Percentiles rank a stretch among this genome's conserved stretches.
These are phyloP conservation scores for Thalassiosira hispida DNA, from an alignment of 352 stramenopile genomes.

Conservation along the genomic window DNA sequence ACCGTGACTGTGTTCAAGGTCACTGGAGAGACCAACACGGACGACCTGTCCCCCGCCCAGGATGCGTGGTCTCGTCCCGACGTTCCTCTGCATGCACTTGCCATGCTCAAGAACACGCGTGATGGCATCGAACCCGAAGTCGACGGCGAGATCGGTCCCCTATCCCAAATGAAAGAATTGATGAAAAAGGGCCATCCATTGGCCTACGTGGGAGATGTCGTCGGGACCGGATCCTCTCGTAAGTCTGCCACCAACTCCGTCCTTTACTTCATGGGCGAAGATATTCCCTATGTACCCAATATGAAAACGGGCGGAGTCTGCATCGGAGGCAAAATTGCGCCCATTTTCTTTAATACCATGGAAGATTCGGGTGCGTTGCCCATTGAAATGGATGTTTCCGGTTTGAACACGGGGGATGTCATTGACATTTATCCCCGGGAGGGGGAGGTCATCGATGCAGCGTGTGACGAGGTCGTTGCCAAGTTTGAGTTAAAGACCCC, in stretches of 20 bases:
- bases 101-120: constrained; percentile 89
- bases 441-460: constrained; percentile 76
- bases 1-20: constrained; percentile 90
- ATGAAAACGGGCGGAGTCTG: constrained; percentile 83
- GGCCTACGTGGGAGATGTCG: constrained; percentile 88
- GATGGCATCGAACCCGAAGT: constrained; percentile 85
- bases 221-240: constrained; percentile 85
- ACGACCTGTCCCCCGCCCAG: constrained; percentile 87
- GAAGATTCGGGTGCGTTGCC: constrained; percentile 88
- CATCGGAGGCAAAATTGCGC: constrained; percentile 88
- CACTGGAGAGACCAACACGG: constrained; percentile 88
- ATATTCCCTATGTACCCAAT: constrained; percentile 87
- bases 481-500: constrained; percentile 86
- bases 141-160: constrained; percentile 81
- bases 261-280: constrained; percentile 87
- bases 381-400: constrained; percentile 86
- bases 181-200: constrained; percentile 84
- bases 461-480: constrained; percentile 78
- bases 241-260: constrained; percentile 88
- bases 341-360: constrained; percentile 91
- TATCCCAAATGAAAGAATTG: constrained; percentile 83
- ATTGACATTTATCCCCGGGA: constrained; percentile 88
- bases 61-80: constrained; percentile 88
- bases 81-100: constrained; percentile 87
- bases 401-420: constrained; percentile 87